Conservation (phyloP, 768 basidiomycete species). For the Postia placenta region DNA sequence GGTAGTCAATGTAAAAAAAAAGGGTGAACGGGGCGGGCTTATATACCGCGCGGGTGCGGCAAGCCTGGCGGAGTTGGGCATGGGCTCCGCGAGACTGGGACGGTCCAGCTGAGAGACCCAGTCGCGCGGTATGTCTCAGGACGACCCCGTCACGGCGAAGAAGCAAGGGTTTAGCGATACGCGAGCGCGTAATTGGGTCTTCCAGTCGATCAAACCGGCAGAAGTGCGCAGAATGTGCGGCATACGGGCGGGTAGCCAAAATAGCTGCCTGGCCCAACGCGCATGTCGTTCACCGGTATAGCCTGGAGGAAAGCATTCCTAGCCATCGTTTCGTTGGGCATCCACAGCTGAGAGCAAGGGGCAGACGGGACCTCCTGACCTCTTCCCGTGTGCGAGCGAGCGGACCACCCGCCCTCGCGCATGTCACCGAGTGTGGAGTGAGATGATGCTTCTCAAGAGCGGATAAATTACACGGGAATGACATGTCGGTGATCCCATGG, state of each 20-base stretch:
- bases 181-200: conserved; percentile 1
- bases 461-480: not conserved
- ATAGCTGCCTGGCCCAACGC: too few species aligned
- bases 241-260: too few species aligned
- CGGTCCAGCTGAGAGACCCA: not conserved
- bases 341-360: not conserved
- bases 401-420: too few species aligned
- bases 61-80: not conserved
- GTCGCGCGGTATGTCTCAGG: not conserved
- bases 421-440: not conserved
- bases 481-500: not conserved
- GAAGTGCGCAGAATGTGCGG: too few species aligned
- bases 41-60: conserved; percentile 5
- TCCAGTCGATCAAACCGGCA: not conserved
- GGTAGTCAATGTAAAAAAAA: conserved; percentile 17
- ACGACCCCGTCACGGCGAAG: not conserved
- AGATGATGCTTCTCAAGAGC: not conserved
- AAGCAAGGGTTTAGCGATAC: not conserved
- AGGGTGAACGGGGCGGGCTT: conserved; percentile 2
- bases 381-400: not conserved
- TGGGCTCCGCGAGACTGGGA: not conserved
- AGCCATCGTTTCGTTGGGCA: too few species aligned
- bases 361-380: not conserved
- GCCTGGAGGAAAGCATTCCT: too few species aligned
- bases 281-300: too few species aligned